phyloP scores from a whole-genome alignment of 164 flowering plant genomes.

The Dillenia suffruticosa region DNA sequence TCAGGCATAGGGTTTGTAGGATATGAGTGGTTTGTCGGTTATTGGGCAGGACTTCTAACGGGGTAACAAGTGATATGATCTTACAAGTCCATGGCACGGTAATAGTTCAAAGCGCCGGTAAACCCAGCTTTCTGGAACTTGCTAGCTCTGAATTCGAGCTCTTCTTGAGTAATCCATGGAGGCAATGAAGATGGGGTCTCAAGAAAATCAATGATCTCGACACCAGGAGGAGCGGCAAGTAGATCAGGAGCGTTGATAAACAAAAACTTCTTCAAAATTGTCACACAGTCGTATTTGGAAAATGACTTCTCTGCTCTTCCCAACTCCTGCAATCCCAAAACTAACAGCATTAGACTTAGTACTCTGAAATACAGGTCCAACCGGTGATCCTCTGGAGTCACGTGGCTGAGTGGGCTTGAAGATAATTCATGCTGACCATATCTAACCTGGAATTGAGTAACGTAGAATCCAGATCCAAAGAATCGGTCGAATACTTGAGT shows the following conservation, averaged over 20 bases:
- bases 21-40: no score
- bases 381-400: no score
- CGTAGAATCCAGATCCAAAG: slow-evolving; percentile 38
- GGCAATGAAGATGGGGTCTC: slow-evolving; percentile 32
- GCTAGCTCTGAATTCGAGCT: slow-evolving; percentile 34
- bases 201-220: slow-evolving; percentile 37
- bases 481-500: slow-evolving; percentile 9
- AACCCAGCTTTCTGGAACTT: slow-evolving; percentile 50
- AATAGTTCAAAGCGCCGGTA: slow-evolving; percentile 50
- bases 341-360: no score
- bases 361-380: no score
- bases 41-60: no score
- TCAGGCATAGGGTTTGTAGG: no score
- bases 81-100: slow-evolving; percentile 49
- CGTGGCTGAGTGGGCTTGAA: not conserved
- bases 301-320: slow-evolving; percentile 56
- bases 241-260: slow-evolving; percentile 18
- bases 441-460: slow-evolving; percentile 47
- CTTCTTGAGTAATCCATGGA: slow-evolving; percentile 52
- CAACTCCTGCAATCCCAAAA: slow-evolving; percentile 24
- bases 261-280: slow-evolving; percentile 44
- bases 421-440: no score
- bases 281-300: slow-evolving; percentile 32
- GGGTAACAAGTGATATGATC: not conserved
- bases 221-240: slow-evolving; percentile 40